Evolutionary conservation across 176 grass and related monocot species (phyloP).

Genomic region (Secale cereale): DNA sequence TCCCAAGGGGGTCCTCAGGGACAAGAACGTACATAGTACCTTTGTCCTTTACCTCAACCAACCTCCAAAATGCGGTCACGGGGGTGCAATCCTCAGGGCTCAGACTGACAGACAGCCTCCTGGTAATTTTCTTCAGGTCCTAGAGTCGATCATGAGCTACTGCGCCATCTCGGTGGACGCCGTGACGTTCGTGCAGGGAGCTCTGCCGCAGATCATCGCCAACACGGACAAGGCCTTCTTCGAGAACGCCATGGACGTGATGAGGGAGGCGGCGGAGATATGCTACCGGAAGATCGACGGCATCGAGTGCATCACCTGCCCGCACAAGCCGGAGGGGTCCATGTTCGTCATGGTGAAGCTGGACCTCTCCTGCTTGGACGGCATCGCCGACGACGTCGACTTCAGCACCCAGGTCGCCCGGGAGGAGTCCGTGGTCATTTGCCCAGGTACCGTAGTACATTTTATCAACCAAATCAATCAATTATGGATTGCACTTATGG

Average conservation of each 20-base stretch:
- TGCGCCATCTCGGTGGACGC: conserved; percentile 66
- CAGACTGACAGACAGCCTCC: neutral
- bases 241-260: conserved; percentile 19
- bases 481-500: neutral
- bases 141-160: conserved; percentile 32
- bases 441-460: conserved; percentile 34
- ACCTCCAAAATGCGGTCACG: neutral
- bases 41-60: neutral
- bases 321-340: conserved; percentile 67
- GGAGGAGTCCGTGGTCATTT: conserved; percentile 57
- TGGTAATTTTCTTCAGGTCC: conserved; percentile 25
- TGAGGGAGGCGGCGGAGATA: conserved; percentile 49
- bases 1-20: conserved; percentile 52
- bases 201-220: conserved; percentile 55
- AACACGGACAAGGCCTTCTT: conserved; percentile 72
- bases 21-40: conserved; percentile 43
- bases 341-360: conserved; percentile 88
- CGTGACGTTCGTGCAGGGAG: conserved; percentile 70
- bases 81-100: too few relatives aligned
- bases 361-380: conserved; percentile 41
- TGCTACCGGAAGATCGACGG: conserved; percentile 51
- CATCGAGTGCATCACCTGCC: conserved; percentile 58
- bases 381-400: conserved; percentile 55
- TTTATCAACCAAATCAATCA: neutral
- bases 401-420: conserved; percentile 65